A percentile compares a stretch with the other conserved stretches of the same genome.
Evolutionary conservation across 2,329 filamentous ascomycete species (phyloP).

Genomic region (Trichophyton simii): DNA sequence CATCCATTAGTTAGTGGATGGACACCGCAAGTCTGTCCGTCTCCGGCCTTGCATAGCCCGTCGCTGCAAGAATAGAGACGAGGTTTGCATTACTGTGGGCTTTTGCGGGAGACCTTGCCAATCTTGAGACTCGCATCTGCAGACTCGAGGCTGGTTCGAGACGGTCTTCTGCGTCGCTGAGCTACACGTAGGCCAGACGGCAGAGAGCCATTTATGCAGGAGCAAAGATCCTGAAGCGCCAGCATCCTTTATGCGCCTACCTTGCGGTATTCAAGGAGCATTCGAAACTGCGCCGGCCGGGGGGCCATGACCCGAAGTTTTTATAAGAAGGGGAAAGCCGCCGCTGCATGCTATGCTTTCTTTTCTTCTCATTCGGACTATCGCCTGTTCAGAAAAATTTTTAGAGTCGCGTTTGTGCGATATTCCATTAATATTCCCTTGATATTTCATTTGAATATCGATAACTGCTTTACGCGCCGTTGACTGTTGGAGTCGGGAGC

Average conservation of each 20-base stretch:
- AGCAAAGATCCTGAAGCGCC: background rate
- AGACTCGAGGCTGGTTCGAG: background rate
- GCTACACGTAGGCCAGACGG: background rate
- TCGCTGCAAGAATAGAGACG: background rate
- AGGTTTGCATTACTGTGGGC: background rate
- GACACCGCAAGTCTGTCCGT: slow-evolving; percentile 1
- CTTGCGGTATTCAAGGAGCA: background rate
- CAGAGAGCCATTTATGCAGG: background rate
- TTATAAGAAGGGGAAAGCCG: background rate
- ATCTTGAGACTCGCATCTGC: background rate
- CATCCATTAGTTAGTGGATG: background rate
- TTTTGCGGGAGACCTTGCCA: background rate
- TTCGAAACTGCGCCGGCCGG: background rate
- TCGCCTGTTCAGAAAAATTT: background rate
- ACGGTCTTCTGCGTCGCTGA: background rate
- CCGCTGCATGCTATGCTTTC: background rate
- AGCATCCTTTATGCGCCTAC: background rate
- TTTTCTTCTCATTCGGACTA: background rate
- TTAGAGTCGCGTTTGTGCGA: background rate
- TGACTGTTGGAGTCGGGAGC: background rate
- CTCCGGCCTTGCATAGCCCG: background rate
- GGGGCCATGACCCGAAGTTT: background rate
- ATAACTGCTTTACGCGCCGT: background rate
- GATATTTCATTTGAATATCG: background rate
- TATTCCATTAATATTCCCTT: background rate